Evolutionary conservation across 2,329 filamentous ascomycete species (phyloP).

Genomic region (Neonectria faginata): DNA sequence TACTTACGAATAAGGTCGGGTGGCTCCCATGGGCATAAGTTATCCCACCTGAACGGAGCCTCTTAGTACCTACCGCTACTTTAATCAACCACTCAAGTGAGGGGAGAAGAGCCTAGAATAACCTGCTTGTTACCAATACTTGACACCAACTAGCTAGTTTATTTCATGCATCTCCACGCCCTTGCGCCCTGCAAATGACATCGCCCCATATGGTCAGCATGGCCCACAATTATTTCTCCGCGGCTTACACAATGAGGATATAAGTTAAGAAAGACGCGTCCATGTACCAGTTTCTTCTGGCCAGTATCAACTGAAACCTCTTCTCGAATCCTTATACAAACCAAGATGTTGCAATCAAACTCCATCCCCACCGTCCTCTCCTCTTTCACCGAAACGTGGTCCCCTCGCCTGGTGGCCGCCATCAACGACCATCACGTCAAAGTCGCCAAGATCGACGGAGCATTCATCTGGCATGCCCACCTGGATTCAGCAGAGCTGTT

Average conservation of each 20-base stretch:
- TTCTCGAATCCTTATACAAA: background rate
- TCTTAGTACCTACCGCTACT: too few relatives aligned
- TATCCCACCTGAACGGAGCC: too few relatives aligned
- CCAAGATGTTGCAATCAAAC: slow-evolving; percentile 32
- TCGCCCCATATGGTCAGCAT: background rate
- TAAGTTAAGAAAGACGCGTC: background rate
- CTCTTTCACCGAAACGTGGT: slow-evolving; percentile 47
- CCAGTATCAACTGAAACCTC: background rate
- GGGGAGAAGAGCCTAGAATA: background rate
- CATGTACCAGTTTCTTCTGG: background rate
- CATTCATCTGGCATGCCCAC: slow-evolving; percentile 56
- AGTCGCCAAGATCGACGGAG: slow-evolving; percentile 54
- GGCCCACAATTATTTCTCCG: slow-evolving; percentile 1
- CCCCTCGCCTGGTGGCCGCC: slow-evolving; percentile 48
- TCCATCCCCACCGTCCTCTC: slow-evolving; percentile 45
- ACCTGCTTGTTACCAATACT: too few relatives aligned
- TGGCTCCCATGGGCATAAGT: too few relatives aligned
- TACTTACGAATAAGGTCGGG: too few relatives aligned
- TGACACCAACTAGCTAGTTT: background rate
- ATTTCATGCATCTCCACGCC: background rate
- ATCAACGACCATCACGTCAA: slow-evolving; percentile 56
- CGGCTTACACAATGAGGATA: background rate
- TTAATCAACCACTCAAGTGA: background rate
- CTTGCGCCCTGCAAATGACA: slow-evolving; percentile 28
- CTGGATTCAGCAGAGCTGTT: slow-evolving; percentile 57